A percentile compares a stretch with the other conserved stretches of the same genome.
Conservation (phyloP, 2,329 filamentous ascomycete genomes). For the Aureobasidium sp. region DNA sequence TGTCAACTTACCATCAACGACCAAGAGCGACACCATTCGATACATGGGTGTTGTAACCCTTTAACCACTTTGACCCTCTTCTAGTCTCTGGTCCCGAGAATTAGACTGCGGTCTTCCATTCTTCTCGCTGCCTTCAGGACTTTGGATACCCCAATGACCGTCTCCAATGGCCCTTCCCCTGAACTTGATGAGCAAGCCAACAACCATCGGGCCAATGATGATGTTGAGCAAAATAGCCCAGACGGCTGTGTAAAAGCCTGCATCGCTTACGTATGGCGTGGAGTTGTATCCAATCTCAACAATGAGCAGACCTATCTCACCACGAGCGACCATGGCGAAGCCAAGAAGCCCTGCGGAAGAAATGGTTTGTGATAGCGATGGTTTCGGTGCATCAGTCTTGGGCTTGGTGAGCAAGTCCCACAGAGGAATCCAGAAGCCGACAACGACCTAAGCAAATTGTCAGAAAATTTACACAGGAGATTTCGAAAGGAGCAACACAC, state of each 20-base stretch:
- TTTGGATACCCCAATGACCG: constrained; percentile 15
- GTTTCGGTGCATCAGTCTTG: neutral
- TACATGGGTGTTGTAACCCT: neutral
- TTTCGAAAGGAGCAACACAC: neutral
- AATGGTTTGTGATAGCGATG: neutral
- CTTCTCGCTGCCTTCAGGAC: neutral
- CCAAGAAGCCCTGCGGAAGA: constrained; percentile 16
- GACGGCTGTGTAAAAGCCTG: constrained; percentile 21
- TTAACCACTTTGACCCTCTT: neutral
- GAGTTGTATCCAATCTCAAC: constrained; percentile 24
- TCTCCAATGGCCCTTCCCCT: constrained; percentile 18
- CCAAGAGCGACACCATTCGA: no score
- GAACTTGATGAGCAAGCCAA: constrained; percentile 20
- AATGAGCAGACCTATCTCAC: constrained; percentile 24
- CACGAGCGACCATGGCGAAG: constrained; percentile 23
- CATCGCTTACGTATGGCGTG: constrained; percentile 20
- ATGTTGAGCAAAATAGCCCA: constrained; percentile 23
- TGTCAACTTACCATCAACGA: no score
- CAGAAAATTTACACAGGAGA: no score
- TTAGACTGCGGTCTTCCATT: no score
- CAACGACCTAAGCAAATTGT: neutral
- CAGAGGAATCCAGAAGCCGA: constrained; percentile 15
- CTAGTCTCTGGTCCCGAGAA: neutral
- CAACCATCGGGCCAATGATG: constrained; percentile 20
- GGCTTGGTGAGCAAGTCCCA: constrained; percentile 1